A percentile compares a stretch with the other conserved stretches of the same genome.
Evolutionary conservation across 768 basidiomycete species (phyloP).

Genomic region (Crepidotus variabilis): DNA sequence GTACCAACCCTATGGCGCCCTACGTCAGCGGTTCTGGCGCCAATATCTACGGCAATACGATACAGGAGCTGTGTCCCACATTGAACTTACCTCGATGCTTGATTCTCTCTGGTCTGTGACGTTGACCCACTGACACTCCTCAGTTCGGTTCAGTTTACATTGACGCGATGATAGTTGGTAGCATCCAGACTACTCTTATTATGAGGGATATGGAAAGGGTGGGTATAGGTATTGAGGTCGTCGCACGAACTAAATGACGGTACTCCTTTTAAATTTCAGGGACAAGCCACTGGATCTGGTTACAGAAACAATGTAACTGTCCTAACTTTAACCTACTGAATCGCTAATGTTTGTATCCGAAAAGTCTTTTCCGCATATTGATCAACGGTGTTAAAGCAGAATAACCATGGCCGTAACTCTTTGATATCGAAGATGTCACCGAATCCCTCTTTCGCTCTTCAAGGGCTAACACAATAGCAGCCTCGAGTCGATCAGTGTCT

Average conservation of each 20-base stretch:
- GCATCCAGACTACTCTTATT: constrained; percentile 83
- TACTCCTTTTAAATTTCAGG: neutral
- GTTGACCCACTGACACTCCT: constrained; percentile 80
- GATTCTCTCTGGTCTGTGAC: constrained; percentile 97
- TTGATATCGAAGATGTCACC: too few species aligned
- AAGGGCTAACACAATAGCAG: too few species aligned
- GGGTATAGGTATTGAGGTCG: constrained; percentile 75
- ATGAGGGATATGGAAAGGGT: constrained; percentile 79
- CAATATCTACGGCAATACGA: constrained; percentile 90
- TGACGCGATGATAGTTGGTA: constrained; percentile 95
- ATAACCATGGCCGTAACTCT: too few species aligned
- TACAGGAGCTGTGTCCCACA: constrained; percentile 63
- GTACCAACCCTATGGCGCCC: constrained; percentile 91
- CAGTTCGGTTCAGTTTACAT: constrained; percentile 88
- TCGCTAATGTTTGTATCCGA: neutral
- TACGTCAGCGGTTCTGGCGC: constrained; percentile 88
- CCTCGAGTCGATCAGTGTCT: too few species aligned
- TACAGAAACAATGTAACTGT: too few species aligned
- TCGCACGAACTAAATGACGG: neutral
- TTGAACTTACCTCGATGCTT: constrained; percentile 92
- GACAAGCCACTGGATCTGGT: too few species aligned
- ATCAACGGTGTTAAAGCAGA: too few species aligned
- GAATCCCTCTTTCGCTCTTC: too few species aligned
- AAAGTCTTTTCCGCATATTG: too few species aligned
- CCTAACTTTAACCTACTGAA: too few species aligned